Base-by-base conservation (phyloP, 139 green algal species). In the Desmodesmus armatus region DNA sequence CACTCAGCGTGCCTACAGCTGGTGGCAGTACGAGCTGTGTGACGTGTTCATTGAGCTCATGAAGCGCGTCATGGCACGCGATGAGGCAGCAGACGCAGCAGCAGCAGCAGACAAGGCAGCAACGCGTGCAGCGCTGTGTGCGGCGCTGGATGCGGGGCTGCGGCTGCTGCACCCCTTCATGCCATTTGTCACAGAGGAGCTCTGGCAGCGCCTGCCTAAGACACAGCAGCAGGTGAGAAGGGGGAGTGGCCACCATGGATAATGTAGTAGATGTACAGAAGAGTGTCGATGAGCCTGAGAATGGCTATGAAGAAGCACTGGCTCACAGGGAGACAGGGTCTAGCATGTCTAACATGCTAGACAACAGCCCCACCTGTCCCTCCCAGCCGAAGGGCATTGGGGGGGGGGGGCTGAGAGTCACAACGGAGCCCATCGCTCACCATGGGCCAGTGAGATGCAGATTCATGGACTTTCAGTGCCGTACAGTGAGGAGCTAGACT, bases 31-130 rank as follows among this genome's bases (percentile, higher is more conserved):
- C 86, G 92, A 98, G 62, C 82, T 99, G 78, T 99, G 97, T 89
- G 97, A 99, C 85, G 96, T 99, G 53, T 99, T 98, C 93, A 99
- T 99, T 78, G 97, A 99, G 92, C 87, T 99, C 35, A 92, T 96
- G 87, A 99, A 99, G 92, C 95, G 94, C 1, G 89, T 95, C 44
- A 93, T 98, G 88, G 66, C 80, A 13, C 37, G 67, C 31, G 85
- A 88, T 66, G 88, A 92, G 40, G 66, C 78, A 47, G 49, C 49
- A 75, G 33, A 43, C 37, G 27, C 25, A 75, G 70, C 33, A 43
- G 80, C 78, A 35, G 92, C 86, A 19, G 87, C 75, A n/a, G 82
- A 82, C 43, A 96, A 96, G 90, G 80, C 85, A 47, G 84, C 80
- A 3, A 96, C 93, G 27, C 89, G 92, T 39, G 87, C 96, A 6